Evolutionary conservation across 2,329 filamentous ascomycete genomes (phyloP).

Genomic region (Blastomyces parvus): DNA sequence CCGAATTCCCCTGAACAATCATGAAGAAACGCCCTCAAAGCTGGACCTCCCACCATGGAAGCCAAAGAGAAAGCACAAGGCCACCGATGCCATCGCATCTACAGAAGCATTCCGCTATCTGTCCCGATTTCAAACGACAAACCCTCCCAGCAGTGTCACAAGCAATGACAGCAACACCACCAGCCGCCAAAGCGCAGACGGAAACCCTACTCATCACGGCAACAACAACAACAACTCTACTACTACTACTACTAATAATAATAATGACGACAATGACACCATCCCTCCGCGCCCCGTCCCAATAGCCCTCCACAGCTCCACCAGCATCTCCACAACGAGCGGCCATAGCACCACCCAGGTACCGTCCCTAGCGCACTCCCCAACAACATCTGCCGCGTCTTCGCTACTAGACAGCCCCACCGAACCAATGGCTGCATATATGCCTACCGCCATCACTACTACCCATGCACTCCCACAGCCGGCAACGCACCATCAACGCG

Average conservation of each 20-base stretch:
- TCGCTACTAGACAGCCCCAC: constrained; percentile 27
- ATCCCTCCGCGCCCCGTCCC: constrained; percentile 17
- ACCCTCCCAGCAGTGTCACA: neutral
- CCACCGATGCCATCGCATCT: constrained; percentile 18
- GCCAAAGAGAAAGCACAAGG: constrained; percentile 22
- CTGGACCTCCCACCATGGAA: constrained; percentile 44
- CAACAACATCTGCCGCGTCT: constrained; percentile 32
- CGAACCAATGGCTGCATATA: constrained; percentile 20
- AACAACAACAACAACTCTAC: neutral
- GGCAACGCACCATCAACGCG: constrained; percentile 13
- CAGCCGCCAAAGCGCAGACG: neutral
- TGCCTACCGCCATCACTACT: neutral
- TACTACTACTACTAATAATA: neutral
- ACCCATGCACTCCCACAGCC: neutral
- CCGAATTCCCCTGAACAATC: constrained; percentile 33
- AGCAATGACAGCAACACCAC: neutral
- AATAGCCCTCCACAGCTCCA: neutral
- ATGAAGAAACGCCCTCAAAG: constrained; percentile 36
- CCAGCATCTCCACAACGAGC: constrained; percentile 7
- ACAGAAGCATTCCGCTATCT: constrained; percentile 39
- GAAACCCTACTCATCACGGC: neutral
- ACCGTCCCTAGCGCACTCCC: constrained; percentile 30
- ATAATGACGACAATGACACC: constrained; percentile 11
- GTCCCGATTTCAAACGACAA: constrained; percentile 33
- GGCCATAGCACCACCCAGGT: constrained; percentile 17